Conservation (phyloP, 129 eudicot species). For the Glebionis coronaria region DNA sequence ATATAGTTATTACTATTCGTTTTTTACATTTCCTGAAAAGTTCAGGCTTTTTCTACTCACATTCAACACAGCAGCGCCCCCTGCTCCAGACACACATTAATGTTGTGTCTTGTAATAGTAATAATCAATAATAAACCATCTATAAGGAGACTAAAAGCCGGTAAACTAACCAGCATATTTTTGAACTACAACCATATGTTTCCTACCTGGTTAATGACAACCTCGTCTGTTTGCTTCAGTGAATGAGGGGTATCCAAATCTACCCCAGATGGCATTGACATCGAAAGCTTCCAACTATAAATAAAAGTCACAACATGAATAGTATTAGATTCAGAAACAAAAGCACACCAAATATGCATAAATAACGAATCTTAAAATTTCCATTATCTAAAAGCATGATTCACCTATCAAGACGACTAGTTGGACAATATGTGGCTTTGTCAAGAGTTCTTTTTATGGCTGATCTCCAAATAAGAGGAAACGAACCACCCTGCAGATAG, state of each 20-base stretch:
- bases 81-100: too few species aligned
- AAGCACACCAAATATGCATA: neutral
- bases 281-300: slow-evolving; percentile 74
- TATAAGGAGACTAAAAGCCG: too few species aligned
- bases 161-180: too few species aligned
- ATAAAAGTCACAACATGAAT: slow-evolving; percentile 11
- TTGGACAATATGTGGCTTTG: slow-evolving; percentile 49
- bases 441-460: slow-evolving; percentile 84
- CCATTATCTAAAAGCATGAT: neutral
- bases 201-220: slow-evolving; percentile 66
- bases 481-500: slow-evolving; percentile 80
- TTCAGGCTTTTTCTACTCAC: too few species aligned
- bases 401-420: slow-evolving; percentile 75
- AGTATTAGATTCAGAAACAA: neutral
- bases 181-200: neutral
- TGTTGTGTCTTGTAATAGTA: too few species aligned
- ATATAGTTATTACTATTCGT: too few species aligned
- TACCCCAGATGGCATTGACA: slow-evolving; percentile 79
- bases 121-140: too few species aligned
- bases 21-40: too few species aligned
- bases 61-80: too few species aligned
- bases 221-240: slow-evolving; percentile 58
- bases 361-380: neutral
- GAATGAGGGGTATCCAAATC: slow-evolving; percentile 70
- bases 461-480: slow-evolving; percentile 89